phyloP scores from a whole-genome alignment of 1,284 basidiomycete species.

The Ganoderma multipileum region DNA sequence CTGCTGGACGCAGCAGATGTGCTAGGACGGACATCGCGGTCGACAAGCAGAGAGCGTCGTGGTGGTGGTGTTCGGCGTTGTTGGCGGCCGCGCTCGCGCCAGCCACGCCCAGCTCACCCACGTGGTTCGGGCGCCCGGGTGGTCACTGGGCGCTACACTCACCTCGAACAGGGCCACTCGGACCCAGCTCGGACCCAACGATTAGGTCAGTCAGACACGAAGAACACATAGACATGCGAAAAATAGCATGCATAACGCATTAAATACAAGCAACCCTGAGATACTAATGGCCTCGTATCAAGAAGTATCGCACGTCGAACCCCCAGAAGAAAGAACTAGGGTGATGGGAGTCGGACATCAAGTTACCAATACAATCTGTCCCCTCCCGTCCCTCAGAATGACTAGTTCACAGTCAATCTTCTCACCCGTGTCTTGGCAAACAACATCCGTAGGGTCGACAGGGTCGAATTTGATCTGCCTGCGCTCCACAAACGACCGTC shows the following conservation, averaged over 20 bases:
- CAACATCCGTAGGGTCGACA: slow-evolving; percentile 88
- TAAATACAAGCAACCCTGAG: not conserved
- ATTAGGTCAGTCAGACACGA: not conserved
- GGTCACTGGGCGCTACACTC: not conserved
- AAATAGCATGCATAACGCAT: not conserved
- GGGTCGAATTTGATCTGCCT: slow-evolving; percentile 85
- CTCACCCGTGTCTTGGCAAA: slow-evolving; percentile 96
- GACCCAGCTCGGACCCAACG: too few relatives aligned
- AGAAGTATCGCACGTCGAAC: not conserved
- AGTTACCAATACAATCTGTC: slow-evolving; percentile 89
- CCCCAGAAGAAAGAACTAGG: not conserved
- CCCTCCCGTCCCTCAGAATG: slow-evolving; percentile 86
- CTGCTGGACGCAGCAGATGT: slow-evolving; percentile 56
- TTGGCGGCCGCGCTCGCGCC: slow-evolving; percentile 9
- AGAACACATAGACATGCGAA: not conserved
- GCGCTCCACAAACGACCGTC: slow-evolving; percentile 93
- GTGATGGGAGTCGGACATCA: slow-evolving; percentile 39
- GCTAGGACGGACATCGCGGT: slow-evolving; percentile 50
- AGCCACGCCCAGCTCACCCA: slow-evolving; percentile 11
- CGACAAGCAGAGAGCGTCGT: slow-evolving; percentile 29
- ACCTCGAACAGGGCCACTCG: too few relatives aligned
- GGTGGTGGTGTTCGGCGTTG: slow-evolving; percentile 31
- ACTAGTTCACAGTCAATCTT: slow-evolving; percentile 91
- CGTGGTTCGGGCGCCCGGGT: slow-evolving; percentile 20
- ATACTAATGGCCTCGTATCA: not conserved